Evolutionary conservation across 1,284 basidiomycete genomes (phyloP), one percentile per base, ranked within the genome.

Genomic region (Ustilago trichophora): DNA sequence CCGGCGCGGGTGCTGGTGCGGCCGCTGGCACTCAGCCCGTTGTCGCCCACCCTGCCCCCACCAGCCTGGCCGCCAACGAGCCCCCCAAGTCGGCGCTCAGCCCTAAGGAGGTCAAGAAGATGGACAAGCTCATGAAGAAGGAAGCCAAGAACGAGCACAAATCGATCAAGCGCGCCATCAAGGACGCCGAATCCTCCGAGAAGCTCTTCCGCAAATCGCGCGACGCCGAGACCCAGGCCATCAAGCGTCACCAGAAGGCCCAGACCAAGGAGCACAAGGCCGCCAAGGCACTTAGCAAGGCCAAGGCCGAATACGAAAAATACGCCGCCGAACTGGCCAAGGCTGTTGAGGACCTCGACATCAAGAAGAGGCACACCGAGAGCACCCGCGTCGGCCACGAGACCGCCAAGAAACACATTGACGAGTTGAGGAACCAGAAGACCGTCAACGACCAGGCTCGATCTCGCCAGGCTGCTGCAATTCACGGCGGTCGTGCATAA

Each of bases 71-170:
- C 6, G 59, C 60, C 22, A 42, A 15, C 35, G 32, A 42, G 21
- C 38, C 60, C 4, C 55, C 60, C 42, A 56, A 52, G 34, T 55
- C 62, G 4, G 59, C 70, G 6, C 45, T 75, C n/a, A 50, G 37
- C 36, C 37, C 67, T 48, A 73, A 73, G 60, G 73, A 75, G 22
- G 35, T 64, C 37, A 77, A 77, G 66, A 75, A 75, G 70, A 66
- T 74, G 64, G 68, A 73, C 56, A 77, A 77, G 63, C 63, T 77
- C 46, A 71, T 72, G 52, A 69, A 72, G 55, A 73, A 53, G 26
- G 75, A 77, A 53, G 73, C 75, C 42, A 77, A 77, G 69, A 57
- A 62, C 55, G 73, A 77, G 47, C 50, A 73, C 34, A 73, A 75
- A 50, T 59, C 70, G 51, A 45, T 77, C 45, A 70, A 68, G 64